A percentile compares a stretch with the other conserved stretches of the same genome.
These are phyloP conservation scores for Aphanomyces astaci DNA, from an alignment of 352 stramenopile genomes.

Conservation along the genomic window DNA sequence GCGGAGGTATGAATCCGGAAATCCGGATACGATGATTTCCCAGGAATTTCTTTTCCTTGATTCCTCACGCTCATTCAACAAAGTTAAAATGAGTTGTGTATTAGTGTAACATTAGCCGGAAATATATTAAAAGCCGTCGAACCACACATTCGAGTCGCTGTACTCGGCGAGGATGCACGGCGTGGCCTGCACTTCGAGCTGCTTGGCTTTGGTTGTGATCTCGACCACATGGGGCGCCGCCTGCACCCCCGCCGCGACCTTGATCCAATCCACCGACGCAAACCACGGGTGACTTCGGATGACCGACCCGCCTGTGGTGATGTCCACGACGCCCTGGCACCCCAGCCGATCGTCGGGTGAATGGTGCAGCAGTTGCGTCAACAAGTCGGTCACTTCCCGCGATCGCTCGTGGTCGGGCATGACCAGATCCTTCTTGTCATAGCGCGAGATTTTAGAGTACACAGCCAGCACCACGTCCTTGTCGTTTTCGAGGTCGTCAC, in stretches of 20 bases:
- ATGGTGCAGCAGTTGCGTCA: slow-evolving; percentile 63
- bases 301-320: slow-evolving; percentile 64
- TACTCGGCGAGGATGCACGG: slow-evolving; percentile 4
- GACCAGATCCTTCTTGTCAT: slow-evolving; percentile 48
- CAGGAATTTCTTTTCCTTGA: too few species aligned
- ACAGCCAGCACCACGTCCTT: slow-evolving; percentile 79
- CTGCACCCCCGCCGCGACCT: slow-evolving; percentile 32
- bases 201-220: neutral
- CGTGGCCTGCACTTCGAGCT: neutral
- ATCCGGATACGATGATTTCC: neutral
- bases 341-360: slow-evolving; percentile 59
- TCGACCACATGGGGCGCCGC: neutral
- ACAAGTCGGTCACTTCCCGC: slow-evolving; percentile 41
- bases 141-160: slow-evolving; percentile 10
- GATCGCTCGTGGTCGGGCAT: slow-evolving; percentile 48
- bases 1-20: too few species aligned
- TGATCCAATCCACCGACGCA: slow-evolving; percentile 62
- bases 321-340: slow-evolving; percentile 65
- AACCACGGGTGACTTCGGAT: slow-evolving; percentile 80
- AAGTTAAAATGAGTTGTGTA: neutral
- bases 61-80: too few species aligned
- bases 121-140: slow-evolving; percentile 14
- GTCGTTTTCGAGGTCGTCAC: slow-evolving; percentile 55
- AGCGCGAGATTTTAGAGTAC: slow-evolving; percentile 80
- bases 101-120: neutral